A percentile compares a stretch with the other conserved stretches of the same genome.
phyloP scores from a whole-genome alignment of 2,329 filamentous ascomycete species.

The Exophiala aquamarina region DNA sequence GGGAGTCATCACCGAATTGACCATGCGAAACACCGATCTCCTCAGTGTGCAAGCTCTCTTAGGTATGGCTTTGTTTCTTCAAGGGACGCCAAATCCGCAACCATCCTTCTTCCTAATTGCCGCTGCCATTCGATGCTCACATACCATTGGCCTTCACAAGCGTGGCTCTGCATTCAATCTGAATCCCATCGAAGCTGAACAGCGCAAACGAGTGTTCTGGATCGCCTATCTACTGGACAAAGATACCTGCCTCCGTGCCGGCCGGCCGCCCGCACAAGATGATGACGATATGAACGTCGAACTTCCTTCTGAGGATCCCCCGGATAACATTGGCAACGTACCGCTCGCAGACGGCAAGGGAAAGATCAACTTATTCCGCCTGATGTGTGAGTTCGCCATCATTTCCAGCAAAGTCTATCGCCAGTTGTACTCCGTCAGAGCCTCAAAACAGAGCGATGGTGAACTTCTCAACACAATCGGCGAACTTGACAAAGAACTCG shows the following conservation, averaged over 20 bases:
- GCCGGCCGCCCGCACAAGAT: slow-evolving; percentile 69
- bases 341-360: slow-evolving; percentile 83
- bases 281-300: slow-evolving; percentile 94
- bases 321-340: slow-evolving; percentile 92
- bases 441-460: slow-evolving; percentile 85
- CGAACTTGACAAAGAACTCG: slow-evolving; percentile 83
- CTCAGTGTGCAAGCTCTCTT: slow-evolving; percentile 91
- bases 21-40: slow-evolving; percentile 93
- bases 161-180: slow-evolving; percentile 88
- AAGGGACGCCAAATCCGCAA: slow-evolving; percentile 95
- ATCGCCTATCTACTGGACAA: slow-evolving; percentile 74
- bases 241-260: slow-evolving; percentile 71
- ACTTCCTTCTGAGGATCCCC: slow-evolving; percentile 83
- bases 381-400: slow-evolving; percentile 86
- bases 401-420: slow-evolving; percentile 96
- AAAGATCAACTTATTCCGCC: slow-evolving; percentile 91
- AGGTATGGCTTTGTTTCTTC: slow-evolving; percentile 90
- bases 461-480: slow-evolving; percentile 94
- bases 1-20: slow-evolving; percentile 86
- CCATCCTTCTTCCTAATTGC: slow-evolving; percentile 89
- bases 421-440: slow-evolving; percentile 86
- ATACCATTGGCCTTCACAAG: slow-evolving; percentile 95
- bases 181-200: slow-evolving; percentile 90
- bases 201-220: slow-evolving; percentile 77
- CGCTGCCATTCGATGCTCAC: slow-evolving; percentile 83